phyloP scores from a whole-genome alignment of 2,329 filamentous ascomycete species.

The Exophiala viscosa region DNA sequence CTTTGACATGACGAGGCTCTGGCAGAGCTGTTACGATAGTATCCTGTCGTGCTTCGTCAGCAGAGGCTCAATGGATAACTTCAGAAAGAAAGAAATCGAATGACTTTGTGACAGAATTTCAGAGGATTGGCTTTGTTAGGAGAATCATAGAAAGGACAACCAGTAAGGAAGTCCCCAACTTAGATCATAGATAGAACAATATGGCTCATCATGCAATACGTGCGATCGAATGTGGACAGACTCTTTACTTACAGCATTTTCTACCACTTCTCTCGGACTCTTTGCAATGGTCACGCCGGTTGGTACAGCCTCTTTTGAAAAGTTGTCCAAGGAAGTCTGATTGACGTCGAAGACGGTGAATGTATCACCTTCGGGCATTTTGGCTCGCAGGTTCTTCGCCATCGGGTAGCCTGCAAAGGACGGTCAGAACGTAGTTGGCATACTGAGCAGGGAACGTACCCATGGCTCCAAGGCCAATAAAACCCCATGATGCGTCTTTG shows the following conservation, averaged over 20 bases:
- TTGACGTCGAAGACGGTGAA: slow-evolving; percentile 66
- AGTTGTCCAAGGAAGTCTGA: slow-evolving; percentile 51
- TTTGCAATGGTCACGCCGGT: slow-evolving; percentile 54
- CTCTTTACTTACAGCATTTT: slow-evolving; percentile 58
- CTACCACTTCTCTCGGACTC: slow-evolving; percentile 59
- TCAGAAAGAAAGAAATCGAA: slow-evolving; percentile 14
- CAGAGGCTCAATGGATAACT: not conserved
- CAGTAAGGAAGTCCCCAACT: slow-evolving; percentile 60
- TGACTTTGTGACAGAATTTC: slow-evolving; percentile 38
- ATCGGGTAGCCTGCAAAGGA: slow-evolving; percentile 60
- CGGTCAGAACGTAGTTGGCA: slow-evolving; percentile 7
- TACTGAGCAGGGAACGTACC: slow-evolving; percentile 40
- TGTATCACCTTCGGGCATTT: slow-evolving; percentile 60
- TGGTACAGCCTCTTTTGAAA: slow-evolving; percentile 52
- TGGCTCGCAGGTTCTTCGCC: slow-evolving; percentile 66
- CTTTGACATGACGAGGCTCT: slow-evolving; percentile 80
- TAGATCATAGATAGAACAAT: slow-evolving; percentile 64
- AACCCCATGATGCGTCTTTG: slow-evolving; percentile 53
- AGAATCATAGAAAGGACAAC: slow-evolving; percentile 57
- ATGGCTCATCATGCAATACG: slow-evolving; percentile 49
- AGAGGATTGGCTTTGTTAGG: slow-evolving; percentile 71
- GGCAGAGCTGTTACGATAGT: slow-evolving; percentile 85
- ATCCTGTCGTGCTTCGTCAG: slow-evolving; percentile 53
- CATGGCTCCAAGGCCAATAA: slow-evolving; percentile 60
- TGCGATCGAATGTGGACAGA: not conserved